A percentile compares a stretch with the other conserved stretches of the same genome.
phyloP scores from a whole-genome alignment of 2,329 filamentous ascomycete species.

The Colletotrichum sp. region DNA sequence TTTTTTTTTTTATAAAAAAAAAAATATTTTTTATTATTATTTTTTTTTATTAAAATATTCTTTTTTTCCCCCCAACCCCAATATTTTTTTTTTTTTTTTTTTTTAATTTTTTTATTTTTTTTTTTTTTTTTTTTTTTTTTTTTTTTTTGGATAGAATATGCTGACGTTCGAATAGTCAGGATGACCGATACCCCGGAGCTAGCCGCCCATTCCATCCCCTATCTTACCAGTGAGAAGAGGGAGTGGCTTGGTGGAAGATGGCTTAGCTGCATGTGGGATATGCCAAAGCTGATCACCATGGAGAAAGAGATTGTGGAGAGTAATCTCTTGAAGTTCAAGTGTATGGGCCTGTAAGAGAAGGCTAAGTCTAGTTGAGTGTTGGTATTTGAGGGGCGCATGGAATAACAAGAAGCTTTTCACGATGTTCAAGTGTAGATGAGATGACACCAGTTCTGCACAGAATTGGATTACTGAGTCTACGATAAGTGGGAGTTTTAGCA shows the following conservation, averaged over 20 bases:
- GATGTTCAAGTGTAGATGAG: rapidly evolving
- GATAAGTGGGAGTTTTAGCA: rapidly evolving
- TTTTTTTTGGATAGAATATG: rapidly evolving
- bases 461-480: rapidly evolving
- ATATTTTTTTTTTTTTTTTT: too few species aligned
- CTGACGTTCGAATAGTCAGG: neutral
- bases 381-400: neutral
- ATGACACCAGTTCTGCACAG: neutral
- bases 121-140: too few species aligned
- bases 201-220: conserved; percentile 12
- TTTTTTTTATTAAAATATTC: too few species aligned
- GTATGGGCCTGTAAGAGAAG: neutral
- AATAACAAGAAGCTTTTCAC: rapidly evolving
- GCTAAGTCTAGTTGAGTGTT: neutral
- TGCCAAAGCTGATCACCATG: conserved; percentile 8
- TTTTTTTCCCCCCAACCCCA: too few species aligned
- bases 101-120: too few species aligned
- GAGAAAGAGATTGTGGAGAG: conserved; percentile 1
- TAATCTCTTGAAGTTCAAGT: conserved; percentile 19
- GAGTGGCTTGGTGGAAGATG: conserved; percentile 19
- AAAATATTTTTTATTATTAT: too few species aligned
- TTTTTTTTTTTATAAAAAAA: too few species aligned
- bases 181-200: conserved; percentile 22
- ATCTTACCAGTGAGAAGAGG: conserved; percentile 10
- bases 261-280: conserved; percentile 23